Conservation (phyloP, 495 filamentous ascomycete species). For the Cudoniella acicularis region DNA sequence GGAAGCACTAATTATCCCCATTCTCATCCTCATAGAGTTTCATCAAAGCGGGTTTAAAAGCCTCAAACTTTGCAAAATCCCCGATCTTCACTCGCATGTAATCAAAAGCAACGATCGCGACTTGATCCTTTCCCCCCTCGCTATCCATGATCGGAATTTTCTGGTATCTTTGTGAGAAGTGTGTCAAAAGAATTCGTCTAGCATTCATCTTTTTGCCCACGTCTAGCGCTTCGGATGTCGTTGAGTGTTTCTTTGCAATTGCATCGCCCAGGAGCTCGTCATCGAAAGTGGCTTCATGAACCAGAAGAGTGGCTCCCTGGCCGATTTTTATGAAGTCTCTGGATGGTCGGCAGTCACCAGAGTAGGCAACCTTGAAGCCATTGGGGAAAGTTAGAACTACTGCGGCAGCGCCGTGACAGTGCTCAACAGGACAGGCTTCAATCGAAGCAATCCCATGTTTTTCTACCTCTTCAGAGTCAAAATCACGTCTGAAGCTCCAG, state of each 20-base stretch:
- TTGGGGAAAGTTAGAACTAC: slow-evolving; percentile 70
- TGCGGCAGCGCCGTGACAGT: slow-evolving; percentile 77
- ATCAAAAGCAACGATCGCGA: slow-evolving; percentile 81
- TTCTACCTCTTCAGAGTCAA: slow-evolving; percentile 18
- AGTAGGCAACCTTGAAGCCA: slow-evolving; percentile 85
- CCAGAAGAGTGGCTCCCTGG: slow-evolving; percentile 68
- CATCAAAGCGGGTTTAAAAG: slow-evolving; percentile 67
- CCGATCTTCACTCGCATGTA: slow-evolving; percentile 79
- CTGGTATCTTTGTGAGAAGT: slow-evolving; percentile 95
- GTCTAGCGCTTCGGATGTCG: slow-evolving; percentile 75
- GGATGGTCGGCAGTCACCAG: slow-evolving; percentile 86
- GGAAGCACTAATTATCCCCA: too few species aligned
- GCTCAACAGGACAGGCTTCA: slow-evolving; percentile 60
- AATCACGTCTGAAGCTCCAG: background rate
- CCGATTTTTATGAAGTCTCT: slow-evolving; percentile 65
- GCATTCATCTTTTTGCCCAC: slow-evolving; percentile 77
- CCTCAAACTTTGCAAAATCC: slow-evolving; percentile 73
- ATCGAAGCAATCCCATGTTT: slow-evolving; percentile 43
- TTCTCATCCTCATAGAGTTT: slow-evolving; percentile 55
- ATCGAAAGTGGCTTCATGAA: slow-evolving; percentile 96
- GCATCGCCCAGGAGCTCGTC: slow-evolving; percentile 77
- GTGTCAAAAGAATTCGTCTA: slow-evolving; percentile 73
- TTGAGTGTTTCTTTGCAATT: slow-evolving; percentile 84
- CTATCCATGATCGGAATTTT: slow-evolving; percentile 62
- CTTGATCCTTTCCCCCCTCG: slow-evolving; percentile 35